A percentile compares a stretch with the other conserved stretches of the same genome.
These are phyloP conservation scores for Hypoxylon cercidicola DNA, from an alignment of 495 filamentous ascomycete species.

Conservation along the genomic window DNA sequence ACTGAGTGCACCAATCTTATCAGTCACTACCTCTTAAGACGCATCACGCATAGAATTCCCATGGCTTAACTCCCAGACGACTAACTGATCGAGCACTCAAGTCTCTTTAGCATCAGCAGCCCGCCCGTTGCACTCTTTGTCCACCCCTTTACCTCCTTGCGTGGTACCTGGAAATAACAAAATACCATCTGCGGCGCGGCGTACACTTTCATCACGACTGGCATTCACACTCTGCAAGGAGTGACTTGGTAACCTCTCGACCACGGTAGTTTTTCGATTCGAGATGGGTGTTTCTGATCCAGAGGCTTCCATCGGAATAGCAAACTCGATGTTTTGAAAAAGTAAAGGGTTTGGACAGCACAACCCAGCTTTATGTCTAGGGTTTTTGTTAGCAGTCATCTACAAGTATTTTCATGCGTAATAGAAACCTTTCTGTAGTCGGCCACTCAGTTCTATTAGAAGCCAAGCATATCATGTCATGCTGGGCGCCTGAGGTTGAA, in stretches of 20 bases:
- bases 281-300: conserved; percentile 13
- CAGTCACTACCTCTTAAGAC: conserved; percentile 11
- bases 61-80: background rate
- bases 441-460: background rate
- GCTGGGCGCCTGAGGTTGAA: background rate
- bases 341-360: conserved; percentile 21
- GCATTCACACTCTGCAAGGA: background rate
- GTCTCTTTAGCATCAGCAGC: background rate
- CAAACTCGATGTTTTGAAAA: conserved; percentile 43
- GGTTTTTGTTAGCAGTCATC: conserved; percentile 9
- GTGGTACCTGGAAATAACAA: background rate
- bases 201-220: background rate
- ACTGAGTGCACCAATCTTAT: conserved; percentile 2
- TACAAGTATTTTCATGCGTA: background rate
- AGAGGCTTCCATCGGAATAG: conserved; percentile 19
- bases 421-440: conserved; percentile 18
- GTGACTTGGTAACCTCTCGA: conserved; percentile 29
- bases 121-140: background rate
- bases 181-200: background rate
- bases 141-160: background rate
- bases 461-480: conserved; percentile 2
- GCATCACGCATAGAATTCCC: conserved; percentile 1
- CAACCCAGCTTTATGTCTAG: conserved; percentile 17
- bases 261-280: conserved; percentile 42
- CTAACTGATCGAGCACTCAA: conserved; percentile 6